Evolutionary conservation across 2,329 filamentous ascomycete genomes (phyloP), one percentile per base, ranked within the genome.

Genomic region (Arthrobotrys musiformis): DNA sequence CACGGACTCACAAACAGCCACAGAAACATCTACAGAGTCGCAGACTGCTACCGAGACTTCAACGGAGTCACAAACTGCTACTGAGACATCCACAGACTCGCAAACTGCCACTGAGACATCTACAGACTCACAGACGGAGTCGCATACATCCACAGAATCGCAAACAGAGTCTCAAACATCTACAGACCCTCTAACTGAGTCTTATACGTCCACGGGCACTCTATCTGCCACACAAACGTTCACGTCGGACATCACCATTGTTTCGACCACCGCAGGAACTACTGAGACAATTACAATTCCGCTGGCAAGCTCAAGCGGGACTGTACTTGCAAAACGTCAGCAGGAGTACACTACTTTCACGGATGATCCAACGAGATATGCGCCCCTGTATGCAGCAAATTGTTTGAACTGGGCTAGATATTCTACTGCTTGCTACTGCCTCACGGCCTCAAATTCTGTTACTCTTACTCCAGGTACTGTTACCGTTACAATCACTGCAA

Each of bases 351-450:
- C 19, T 17, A 58, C 52, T 2, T 58, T 24, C 17, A 19, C 52
- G 1, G 52, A 40, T 15, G 8, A 1, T 15, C 0, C 19, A 1
- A 37, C 33, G 11, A 11, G 30, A 1, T 11, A 13, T 24, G 52
- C n/a, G 0, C 52, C 52, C 15, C 1, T 8, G 24, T 58, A 58
- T 26, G 30, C 17, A 4, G 15, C 60, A 7, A 3, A 2, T 13
- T 46, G 63, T 8, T 24, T 15, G 9, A 7, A 9, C 17, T 48
- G 40, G 40, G 6, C n/a, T 9, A 13, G 24, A 1, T 69, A 48
- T 28, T 58, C 52, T 2, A 60, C 40, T 17, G 64, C 64, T 8
- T 69, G 64, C 52, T 48, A 24, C 46, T 69, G 64, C 22, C 37
- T 69, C 52, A 19, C 28, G 30, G 30, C 40, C n/a, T n/a, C n/a